Evolutionary conservation across 768 basidiomycete species (phyloP), one percentile per base, ranked within the genome.

Genomic region (Amanita inopinata): DNA sequence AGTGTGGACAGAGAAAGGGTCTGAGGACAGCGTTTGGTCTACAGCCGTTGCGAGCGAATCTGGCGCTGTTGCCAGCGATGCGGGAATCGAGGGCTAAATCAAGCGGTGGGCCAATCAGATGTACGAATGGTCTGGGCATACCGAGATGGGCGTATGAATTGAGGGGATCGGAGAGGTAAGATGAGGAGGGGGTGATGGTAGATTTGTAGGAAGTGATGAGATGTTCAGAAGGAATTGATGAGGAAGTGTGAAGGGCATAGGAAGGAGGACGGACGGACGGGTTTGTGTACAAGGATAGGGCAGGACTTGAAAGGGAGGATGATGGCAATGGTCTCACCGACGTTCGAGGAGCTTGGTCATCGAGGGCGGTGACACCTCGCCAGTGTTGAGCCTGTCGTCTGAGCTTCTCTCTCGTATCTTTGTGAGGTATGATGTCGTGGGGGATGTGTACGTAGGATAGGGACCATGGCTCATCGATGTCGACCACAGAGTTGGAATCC

Each of bases 71-170:
- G 3, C 89, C 88, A 0, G 73, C 73, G 11, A 74, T 66, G n/a
- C 92, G 61, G 2, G 84, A 71, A 49, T 98, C 92, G 19, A 98
- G 64, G 1, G 84, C 82, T 4, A 93, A 54, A 46, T 80, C 80
- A 38, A 91, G 66, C 0, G 88, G 89, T 0, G 78, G 78, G 0
- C 82, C 84, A 1, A 96, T 56, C 10, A 85, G 67, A 47, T 88
- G 83, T 0, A 94, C 90, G 49, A 77, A 80, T 0, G 83, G 83
- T 54, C 90, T 91, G 23, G 88, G 84, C 62, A 83, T 74, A 7
- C 91, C 90, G 12, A 80, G 67, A 47, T 80, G 77, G 0, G 80
- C 76, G 53, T 94, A 96, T n/a, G 81, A 83, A 53, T 92, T 94
- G 49, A 88, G 71, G 0, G 88, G 83, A 52, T 92, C 85, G 3